Evolutionary conservation across 768 basidiomycete species (phyloP), one percentile per base, ranked within the genome.

Genomic region (Trametes elegans): DNA sequence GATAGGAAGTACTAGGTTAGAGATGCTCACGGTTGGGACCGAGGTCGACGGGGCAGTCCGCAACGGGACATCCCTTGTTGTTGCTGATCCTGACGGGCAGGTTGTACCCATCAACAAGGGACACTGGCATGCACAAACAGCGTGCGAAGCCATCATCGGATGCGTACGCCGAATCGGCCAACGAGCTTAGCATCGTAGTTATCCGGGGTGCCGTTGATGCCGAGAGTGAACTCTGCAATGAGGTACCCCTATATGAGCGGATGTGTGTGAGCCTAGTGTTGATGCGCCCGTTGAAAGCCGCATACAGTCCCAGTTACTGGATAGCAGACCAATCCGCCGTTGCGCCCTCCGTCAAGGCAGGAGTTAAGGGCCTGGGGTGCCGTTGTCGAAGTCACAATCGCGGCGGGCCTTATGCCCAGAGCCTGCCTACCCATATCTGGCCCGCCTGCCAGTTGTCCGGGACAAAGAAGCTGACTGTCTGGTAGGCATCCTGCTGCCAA

Each of bases 381-480:
- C 44, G 29, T 31, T 14, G 41, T 27, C 41, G 68, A 76, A 76
- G 49, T 74, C 60, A 60, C 76, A 76, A 56, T 72, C 62, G 18
- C 73, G 70, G 38, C 74, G 73, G 36, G 58, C 74, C 72, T 73
- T n/a, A n/a, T n/a, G n/a, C n/a, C n/a, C n/a, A n/a, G n/a, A 31
- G 2, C 35, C 34, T 6, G 7, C 52, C 9, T 43, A 70, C 71
- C 73, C 73, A 74, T 52, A 76, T 73, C 24, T 73, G 69, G 11
- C 71, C 73, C 7, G 72, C 66, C 40, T 57, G 63, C 74, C 75
- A 76, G 61, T 73, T 67, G 47, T 76, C 64, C 18, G 73, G 73
- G 26, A 76, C 71, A 24, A 49, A 55, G 61, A 75, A 73, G 36
- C 58, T 62, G 32, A 69, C 66, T 3, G 59, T 19, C 36, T 67